phyloP scores from a whole-genome alignment of 495 filamentous ascomycete genomes.

The Clohesyomyces aquaticus region DNA sequence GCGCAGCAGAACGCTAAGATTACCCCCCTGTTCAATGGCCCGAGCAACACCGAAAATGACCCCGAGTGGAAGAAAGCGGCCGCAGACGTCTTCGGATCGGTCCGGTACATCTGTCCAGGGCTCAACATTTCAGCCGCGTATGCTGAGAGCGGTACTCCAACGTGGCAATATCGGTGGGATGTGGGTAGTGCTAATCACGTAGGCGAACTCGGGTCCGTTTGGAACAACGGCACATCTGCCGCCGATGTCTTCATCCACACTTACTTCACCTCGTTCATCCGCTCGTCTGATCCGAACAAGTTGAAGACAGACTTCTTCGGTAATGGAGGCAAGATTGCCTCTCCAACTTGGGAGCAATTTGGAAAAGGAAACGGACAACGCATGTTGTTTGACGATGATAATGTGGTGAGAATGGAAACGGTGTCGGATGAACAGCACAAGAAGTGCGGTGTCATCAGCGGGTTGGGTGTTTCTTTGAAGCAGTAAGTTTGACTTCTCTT shows the following conservation, averaged over 20 bases:
- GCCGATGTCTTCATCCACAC: constrained; percentile 63
- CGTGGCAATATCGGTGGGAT: constrained; percentile 64
- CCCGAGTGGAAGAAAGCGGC: constrained; percentile 49
- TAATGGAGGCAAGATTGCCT: constrained; percentile 27
- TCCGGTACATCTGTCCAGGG: constrained; percentile 73
- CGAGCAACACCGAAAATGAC: constrained; percentile 10
- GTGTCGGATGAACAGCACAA: constrained; percentile 27
- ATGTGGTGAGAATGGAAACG: constrained; percentile 39
- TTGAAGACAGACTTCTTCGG: neutral
- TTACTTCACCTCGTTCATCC: constrained; percentile 73
- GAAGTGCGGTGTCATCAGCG: constrained; percentile 20
- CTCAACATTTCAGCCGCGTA: constrained; percentile 44
- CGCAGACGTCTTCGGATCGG: constrained; percentile 68
- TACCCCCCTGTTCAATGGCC: constrained; percentile 57
- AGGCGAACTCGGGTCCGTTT: constrained; percentile 19
- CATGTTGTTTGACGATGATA: constrained; percentile 37
- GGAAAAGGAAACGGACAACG: constrained; percentile 30
- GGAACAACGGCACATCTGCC: constrained; percentile 50
- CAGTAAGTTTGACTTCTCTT: constrained; percentile 26
- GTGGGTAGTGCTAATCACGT: constrained; percentile 48
- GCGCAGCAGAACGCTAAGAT: constrained; percentile 57
- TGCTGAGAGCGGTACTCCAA: constrained; percentile 9
- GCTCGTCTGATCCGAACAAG: constrained; percentile 65
- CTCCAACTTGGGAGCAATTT: constrained; percentile 58
- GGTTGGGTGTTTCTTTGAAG: constrained; percentile 14